Base-by-base conservation (phyloP, 805 yeast species). In the Candida anglica region DNA sequence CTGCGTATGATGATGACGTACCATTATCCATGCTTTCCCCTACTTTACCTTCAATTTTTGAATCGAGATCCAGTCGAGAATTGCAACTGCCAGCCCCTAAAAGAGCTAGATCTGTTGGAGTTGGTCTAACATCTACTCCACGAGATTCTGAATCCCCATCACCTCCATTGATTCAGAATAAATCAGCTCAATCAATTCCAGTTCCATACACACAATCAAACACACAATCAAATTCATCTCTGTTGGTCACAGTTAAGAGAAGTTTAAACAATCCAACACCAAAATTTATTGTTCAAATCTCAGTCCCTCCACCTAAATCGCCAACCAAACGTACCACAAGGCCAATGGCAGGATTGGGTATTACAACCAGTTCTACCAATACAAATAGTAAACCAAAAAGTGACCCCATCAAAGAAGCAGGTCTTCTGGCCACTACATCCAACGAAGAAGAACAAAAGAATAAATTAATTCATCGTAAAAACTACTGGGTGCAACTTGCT, bases 21-120 rank as follows among this genome's bases (percentile, higher is more conserved):
- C 63, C 65, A 4, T 35, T 58, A 15, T 53, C 60, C 11, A 49
- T 58, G 40, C 37, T 60, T 15, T 54, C 63, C 6, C 66, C 66
- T 9, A 58, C 66, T 9, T 46, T 59, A 15, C 66, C 66, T 8
- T 39, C 53, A 15, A 46, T 52, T 6, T 58, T 58, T 30, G 50
- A 45, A 28, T 27, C 27, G 9, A 32, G 20, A 9, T 30, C 32
- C 23, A 28, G 10, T n/a, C 24, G 23, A 20, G 16, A 26, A 5
- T n/a, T 13, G 11, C 19, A 26, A 11, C 23, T 21, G 23, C 23
- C 23, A 11, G 23, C 9, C 10, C 23, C 23, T 11, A 21, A 21
- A 11, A 9, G 23, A 11, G 10, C 10, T 11, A 21, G 9, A 9
- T 11, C 23, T 21, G 9, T 21, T 9, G n/a, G n/a, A n/a, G n/a